Conservation (phyloP, 2,329 filamentous ascomycete species). For the Monosporascus sp. region DNA sequence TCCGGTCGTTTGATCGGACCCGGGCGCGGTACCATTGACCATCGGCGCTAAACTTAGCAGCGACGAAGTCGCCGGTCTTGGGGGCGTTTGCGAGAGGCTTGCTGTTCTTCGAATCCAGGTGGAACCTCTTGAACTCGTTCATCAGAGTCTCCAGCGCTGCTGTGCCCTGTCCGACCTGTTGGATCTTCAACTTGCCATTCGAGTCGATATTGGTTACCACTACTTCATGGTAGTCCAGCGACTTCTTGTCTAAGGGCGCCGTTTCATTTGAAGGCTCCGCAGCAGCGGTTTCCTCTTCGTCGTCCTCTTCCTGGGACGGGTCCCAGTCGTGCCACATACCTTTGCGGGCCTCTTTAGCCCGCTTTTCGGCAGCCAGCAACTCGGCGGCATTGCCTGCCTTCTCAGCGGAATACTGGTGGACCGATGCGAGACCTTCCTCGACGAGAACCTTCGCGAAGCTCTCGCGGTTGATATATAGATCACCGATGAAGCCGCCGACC, state of each 20-base stretch:
- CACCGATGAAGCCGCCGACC: constrained; percentile 94
- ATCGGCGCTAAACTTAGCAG: constrained; percentile 85
- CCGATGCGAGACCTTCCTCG: constrained; percentile 87
- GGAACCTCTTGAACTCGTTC: constrained; percentile 86
- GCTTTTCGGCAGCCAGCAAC: constrained; percentile 80
- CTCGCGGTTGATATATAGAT: constrained; percentile 87
- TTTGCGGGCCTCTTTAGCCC: constrained; percentile 83
- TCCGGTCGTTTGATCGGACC: constrained; percentile 86
- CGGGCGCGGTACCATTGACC: constrained; percentile 91
- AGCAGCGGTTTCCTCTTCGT: constrained; percentile 48
- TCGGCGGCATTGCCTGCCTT: constrained; percentile 87
- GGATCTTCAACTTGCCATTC: constrained; percentile 79
- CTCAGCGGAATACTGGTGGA: constrained; percentile 93
- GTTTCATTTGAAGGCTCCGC: constrained; percentile 46
- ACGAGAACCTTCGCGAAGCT: constrained; percentile 91
- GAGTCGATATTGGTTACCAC: constrained; percentile 86
- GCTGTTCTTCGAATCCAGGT: constrained; percentile 77
- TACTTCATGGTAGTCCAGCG: constrained; percentile 84
- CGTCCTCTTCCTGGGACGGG: constrained; percentile 73
- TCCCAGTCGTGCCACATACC: constrained; percentile 94
- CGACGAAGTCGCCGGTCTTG: constrained; percentile 87
- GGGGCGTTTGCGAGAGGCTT: constrained; percentile 68
- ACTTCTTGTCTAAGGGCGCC: constrained; percentile 58
- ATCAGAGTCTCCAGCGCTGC: constrained; percentile 81
- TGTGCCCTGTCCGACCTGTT: constrained; percentile 83